Percentiles rank a stretch among this genome's conserved stretches.
phyloP scores from a whole-genome alignment of 805 yeast species.

The Metschnikowia hibisci region DNA sequence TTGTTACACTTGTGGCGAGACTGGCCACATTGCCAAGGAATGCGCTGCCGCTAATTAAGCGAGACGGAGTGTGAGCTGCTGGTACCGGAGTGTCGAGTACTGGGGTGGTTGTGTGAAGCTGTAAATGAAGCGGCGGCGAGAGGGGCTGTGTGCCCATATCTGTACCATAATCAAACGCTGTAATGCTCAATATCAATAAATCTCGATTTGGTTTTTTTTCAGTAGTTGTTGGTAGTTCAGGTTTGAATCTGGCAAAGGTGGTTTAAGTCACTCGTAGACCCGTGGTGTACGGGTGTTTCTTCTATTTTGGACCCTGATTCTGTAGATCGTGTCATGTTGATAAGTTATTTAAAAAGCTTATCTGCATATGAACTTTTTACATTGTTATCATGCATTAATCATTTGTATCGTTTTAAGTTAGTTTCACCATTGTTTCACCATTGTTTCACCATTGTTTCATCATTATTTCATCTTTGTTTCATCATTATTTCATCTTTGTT shows the following conservation, averaged over 20 bases:
- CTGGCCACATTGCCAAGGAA: constrained; percentile 87
- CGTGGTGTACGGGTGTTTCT: too few species aligned
- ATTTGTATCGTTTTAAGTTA: too few species aligned
- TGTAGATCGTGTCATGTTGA: too few species aligned
- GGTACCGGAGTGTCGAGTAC: too few species aligned
- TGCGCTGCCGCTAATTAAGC: constrained; percentile 38
- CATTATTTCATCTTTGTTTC: background rate
- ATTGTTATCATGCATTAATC: too few species aligned
- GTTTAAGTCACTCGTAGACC: too few species aligned
- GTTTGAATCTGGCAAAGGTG: background rate
- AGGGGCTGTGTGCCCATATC: constrained; percentile 14
- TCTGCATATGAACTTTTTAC: too few species aligned
- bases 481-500: background rate
- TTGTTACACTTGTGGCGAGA: constrained; percentile 70
- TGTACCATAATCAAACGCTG: constrained; percentile 18
- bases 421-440: background rate
- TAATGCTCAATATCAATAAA: constrained; percentile 14
- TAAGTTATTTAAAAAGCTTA: too few species aligned
- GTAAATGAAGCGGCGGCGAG: constrained; percentile 14
- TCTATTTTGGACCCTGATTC: too few species aligned
- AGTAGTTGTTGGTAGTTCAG: constrained; percentile 13
- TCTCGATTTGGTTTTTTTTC: too few species aligned
- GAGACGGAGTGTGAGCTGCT: background rate
- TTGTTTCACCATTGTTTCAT: background rate
- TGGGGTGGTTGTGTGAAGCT: constrained; percentile 9